Base-by-base conservation (phyloP, 176 grass and related monocot genomes). In the Triticum urartu region DNA sequence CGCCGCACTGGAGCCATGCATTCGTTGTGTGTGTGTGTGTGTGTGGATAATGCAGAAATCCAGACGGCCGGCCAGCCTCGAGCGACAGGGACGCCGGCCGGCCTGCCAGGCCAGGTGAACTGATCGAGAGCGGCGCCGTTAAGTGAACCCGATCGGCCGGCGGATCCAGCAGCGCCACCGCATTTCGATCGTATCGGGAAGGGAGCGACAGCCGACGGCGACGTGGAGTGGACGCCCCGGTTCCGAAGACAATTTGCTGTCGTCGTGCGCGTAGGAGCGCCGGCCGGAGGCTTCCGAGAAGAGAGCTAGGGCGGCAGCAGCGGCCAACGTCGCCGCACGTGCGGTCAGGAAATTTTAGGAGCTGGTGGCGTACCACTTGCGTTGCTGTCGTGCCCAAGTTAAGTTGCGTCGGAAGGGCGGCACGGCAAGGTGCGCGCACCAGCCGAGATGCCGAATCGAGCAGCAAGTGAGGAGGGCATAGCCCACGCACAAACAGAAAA, bases 221-320 rank as follows among this genome's bases (percentile, higher is more conserved):
- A 42, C 42, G 42, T 11, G 42, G 42, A 11, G 42, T 43, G 42
- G 42, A 43, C 0, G 40, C 40, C 38, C 40, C 9, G 40, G 40
- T 43, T 43, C 39, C 39, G 39, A 43, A 3, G 40, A 43, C 40
- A 43, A 43, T 3, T 3, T 11, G 40, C 40, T 43, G 10, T 11
- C 10, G 36, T 13, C 47, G 47, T 50, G 47, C 4, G 50, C 5
- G 15, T 54, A 6, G 50, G 5, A 7, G 50, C 6, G 22, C 18
- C 32, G 21, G 62, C 33, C 34, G 87, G 88, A 87, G 74, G 33
- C 84, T 90, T 90, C 84, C 80, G 15, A 79, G 89, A 90, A 87
- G 80, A 83, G 56, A 67, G 74, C 71, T 11, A 8, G 7, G 14
- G 52, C 18, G n/a, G 40, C 2, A 7, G 54, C 1, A 35, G 5